Conservation (phyloP, 2,329 filamentous ascomycete genomes). For the Ophiostoma angusticollis region DNA sequence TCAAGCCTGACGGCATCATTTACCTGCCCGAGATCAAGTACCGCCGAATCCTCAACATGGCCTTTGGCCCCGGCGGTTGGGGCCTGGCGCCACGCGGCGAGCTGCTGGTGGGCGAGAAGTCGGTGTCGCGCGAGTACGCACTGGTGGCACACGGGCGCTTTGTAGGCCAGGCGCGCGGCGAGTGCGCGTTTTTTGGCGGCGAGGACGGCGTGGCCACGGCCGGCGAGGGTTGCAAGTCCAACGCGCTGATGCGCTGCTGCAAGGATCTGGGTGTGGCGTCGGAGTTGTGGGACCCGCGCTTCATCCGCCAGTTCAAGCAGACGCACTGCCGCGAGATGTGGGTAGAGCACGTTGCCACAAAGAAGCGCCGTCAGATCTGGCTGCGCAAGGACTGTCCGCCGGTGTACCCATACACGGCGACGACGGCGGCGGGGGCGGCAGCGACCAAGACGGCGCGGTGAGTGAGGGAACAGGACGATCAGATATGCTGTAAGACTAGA, state of each 20-base stretch:
- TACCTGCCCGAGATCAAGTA: slow-evolving; percentile 99
- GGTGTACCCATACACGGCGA: slow-evolving; percentile 40
- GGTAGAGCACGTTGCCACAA: slow-evolving; percentile 76
- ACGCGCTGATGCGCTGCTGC: slow-evolving; percentile 94
- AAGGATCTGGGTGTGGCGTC: slow-evolving; percentile 92
- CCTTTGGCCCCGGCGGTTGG: slow-evolving; percentile 94
- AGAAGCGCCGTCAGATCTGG: slow-evolving; percentile 84
- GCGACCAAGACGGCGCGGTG: background rate
- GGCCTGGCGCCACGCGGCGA: slow-evolving; percentile 81
- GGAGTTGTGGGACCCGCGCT: slow-evolving; percentile 93
- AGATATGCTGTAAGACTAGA: background rate
- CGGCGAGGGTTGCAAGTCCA: slow-evolving; percentile 94
- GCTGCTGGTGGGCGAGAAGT: slow-evolving; percentile 68
- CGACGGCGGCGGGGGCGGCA: background rate
- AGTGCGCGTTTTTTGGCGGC: slow-evolving; percentile 82
- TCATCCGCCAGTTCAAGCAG: slow-evolving; percentile 71
- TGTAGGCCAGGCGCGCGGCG: slow-evolving; percentile 82
- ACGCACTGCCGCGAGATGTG: slow-evolving; percentile 66
- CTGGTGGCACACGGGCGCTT: slow-evolving; percentile 82
- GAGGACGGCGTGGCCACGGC: slow-evolving; percentile 85
- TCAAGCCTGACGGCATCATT: slow-evolving; percentile 93
- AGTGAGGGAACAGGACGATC: background rate
- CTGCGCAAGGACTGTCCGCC: slow-evolving; percentile 71
- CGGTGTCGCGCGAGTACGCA: slow-evolving; percentile 83
- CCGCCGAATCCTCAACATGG: slow-evolving; percentile 72